These are phyloP conservation scores for Selenicereus undatus DNA, from an alignment of 148 eudicot genomes.

Conservation along the genomic window DNA sequence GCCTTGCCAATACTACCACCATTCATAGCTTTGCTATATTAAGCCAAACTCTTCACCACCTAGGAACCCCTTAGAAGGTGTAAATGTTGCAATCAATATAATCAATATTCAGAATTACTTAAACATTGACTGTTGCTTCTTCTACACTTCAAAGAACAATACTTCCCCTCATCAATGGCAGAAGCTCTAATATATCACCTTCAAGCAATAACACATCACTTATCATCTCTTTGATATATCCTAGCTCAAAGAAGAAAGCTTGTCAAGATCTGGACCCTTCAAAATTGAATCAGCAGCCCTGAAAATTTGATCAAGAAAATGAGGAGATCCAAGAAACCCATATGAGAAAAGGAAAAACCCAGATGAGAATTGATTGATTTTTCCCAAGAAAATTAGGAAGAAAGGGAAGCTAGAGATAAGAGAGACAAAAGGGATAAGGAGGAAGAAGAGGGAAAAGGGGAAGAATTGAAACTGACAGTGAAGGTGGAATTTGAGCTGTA, in stretches of 20 bases:
- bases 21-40: slow-evolving; percentile 11
- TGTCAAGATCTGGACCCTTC: not conserved
- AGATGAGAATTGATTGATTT: slow-evolving; percentile 13
- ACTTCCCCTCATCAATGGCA: too few relatives aligned
- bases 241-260: not conserved
- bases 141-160: not conserved
- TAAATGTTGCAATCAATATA: not conserved
- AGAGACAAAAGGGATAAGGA: slow-evolving; percentile 22
- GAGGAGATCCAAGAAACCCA: not conserved
- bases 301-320: not conserved
- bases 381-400: slow-evolving; percentile 1
- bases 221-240: not conserved
- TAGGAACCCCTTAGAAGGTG: slow-evolving; percentile 3
- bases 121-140: slow-evolving; percentile 15
- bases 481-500: slow-evolving; percentile 32
- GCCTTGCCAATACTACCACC: slow-evolving; percentile 37
- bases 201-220: not conserved
- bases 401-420: slow-evolving; percentile 12
- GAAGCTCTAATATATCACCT: too few relatives aligned
- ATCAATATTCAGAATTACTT: not conserved
- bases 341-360: slow-evolving; percentile 5
- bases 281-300: not conserved
- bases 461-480: slow-evolving; percentile 28
- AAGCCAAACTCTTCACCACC: slow-evolving; percentile 11
- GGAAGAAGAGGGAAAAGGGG: slow-evolving; percentile 11